These are phyloP conservation scores for Naganishia onofrii DNA, from an alignment of 768 basidiomycete genomes.

Conservation along the genomic window DNA sequence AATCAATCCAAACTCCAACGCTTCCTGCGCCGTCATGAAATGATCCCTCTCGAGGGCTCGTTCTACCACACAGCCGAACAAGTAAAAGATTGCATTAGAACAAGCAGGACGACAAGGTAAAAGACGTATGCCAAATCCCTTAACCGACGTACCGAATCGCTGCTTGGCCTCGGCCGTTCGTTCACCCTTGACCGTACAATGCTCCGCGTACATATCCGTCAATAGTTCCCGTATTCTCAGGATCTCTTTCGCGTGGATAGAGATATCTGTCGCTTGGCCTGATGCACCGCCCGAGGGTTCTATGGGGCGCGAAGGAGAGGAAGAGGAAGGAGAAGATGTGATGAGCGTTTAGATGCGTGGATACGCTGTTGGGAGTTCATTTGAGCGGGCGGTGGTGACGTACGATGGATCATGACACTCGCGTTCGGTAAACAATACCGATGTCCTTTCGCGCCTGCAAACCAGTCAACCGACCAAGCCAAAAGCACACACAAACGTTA, in stretches of 20 bases:
- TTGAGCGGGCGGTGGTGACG: too few relatives aligned
- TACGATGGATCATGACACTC: constrained; percentile 98
- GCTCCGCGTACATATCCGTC: constrained; percentile 83
- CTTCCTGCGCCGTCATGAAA: constrained; percentile 94
- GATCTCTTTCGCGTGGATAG: constrained; percentile 96
- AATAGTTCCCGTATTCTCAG: constrained; percentile 77
- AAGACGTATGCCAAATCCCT: too few relatives aligned
- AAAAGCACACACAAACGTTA: too few relatives aligned
- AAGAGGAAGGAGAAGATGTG: constrained; percentile 9
- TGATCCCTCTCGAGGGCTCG: constrained; percentile 89
- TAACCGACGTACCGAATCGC: constrained; percentile 67
- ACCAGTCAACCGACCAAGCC: too few relatives aligned
- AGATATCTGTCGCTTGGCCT: constrained; percentile 93
- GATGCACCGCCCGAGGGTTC: constrained; percentile 95
- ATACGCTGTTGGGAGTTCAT: too few relatives aligned
- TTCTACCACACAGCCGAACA: too few relatives aligned
- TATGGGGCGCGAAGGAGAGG: constrained; percentile 47
- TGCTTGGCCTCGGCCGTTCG: constrained; percentile 62
- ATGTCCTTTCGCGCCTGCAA: constrained; percentile 72
- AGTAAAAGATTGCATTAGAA: too few relatives aligned
- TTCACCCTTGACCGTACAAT: constrained; percentile 72
- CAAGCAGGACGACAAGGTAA: too few relatives aligned
- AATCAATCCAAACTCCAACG: constrained; percentile 84
- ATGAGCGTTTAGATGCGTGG: too few relatives aligned
- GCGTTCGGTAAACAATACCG: constrained; percentile 88